These are phyloP conservation scores for Monosporascus sp. DNA, from an alignment of 2,329 filamentous ascomycete genomes.

Conservation along the genomic window DNA sequence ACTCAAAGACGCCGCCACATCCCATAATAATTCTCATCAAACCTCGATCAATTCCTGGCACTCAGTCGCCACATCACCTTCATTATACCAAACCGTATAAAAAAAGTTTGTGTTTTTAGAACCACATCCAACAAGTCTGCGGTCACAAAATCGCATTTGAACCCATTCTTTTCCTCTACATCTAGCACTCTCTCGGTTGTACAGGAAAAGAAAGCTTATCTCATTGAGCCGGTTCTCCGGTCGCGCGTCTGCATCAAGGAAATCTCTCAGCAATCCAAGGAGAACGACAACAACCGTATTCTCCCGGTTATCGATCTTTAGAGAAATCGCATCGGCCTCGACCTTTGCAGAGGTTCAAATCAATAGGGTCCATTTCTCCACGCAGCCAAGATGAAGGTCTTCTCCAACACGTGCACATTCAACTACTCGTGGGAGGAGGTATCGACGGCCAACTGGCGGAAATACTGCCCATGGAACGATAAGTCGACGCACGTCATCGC, in stretches of 20 bases:
- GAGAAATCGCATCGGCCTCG: no score
- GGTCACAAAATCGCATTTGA: no score
- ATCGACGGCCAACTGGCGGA: slow-evolving; percentile 94
- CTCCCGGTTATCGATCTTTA: no score
- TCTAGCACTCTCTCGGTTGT: no score
- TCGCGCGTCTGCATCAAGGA: no score
- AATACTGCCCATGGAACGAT: slow-evolving; percentile 98
- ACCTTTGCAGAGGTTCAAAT: no score
- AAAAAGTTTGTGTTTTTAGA: neutral
- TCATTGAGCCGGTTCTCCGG: no score
- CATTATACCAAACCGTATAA: neutral
- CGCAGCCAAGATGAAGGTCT: slow-evolving; percentile 75
- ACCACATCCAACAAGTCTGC: neutral
- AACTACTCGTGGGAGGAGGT: slow-evolving; percentile 99
- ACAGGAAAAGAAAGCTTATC: no score
- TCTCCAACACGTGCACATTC: slow-evolving; percentile 83
- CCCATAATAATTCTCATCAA: neutral
- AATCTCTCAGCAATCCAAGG: no score
- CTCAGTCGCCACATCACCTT: neutral
- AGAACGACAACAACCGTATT: no score
- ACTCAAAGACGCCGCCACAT: neutral
- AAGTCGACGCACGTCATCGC: slow-evolving; percentile 95
- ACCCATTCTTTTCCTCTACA: no score
- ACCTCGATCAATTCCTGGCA: neutral
- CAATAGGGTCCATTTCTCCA: neutral